These are phyloP conservation scores for Thermochaetoides thermophila DNA, from an alignment of 495 filamentous ascomycete genomes.

Conservation along the genomic window DNA sequence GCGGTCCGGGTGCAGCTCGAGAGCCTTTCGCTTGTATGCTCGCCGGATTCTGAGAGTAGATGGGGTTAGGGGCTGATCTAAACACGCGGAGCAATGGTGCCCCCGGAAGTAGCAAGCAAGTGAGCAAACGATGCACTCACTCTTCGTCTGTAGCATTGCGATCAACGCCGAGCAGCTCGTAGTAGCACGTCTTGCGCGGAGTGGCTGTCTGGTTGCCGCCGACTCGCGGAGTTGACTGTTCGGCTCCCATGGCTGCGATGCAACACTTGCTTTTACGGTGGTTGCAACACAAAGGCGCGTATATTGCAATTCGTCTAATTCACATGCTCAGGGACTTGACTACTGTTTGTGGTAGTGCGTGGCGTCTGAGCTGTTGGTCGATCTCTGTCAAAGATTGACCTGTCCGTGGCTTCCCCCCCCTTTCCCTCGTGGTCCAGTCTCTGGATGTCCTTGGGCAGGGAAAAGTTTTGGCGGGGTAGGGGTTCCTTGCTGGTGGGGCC, in stretches of 20 bases:
- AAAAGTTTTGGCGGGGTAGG: no score
- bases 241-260: conserved; percentile 52
- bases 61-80: conserved; percentile 3
- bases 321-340: no score
- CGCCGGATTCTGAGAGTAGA: conserved; percentile 60
- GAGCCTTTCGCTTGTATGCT: conserved; percentile 76
- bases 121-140: conserved; percentile 39
- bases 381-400: no score
- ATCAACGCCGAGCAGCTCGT: conserved; percentile 68
- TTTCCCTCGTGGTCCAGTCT: no score
- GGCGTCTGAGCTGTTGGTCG: no score
- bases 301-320: no score
- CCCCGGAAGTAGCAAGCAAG: neutral
- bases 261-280: neutral
- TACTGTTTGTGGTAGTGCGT: no score
- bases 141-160: conserved; percentile 66
- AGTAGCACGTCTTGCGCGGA: conserved; percentile 65
- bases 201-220: conserved; percentile 11
- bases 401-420: no score
- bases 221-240: conserved; percentile 47
- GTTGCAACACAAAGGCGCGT: no score
- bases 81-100: neutral
- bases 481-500: no score
- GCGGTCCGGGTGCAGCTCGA: conserved; percentile 89
- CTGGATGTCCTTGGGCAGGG: no score